Conservation (phyloP, 345 rosid species). For the Corymbia maculata region DNA sequence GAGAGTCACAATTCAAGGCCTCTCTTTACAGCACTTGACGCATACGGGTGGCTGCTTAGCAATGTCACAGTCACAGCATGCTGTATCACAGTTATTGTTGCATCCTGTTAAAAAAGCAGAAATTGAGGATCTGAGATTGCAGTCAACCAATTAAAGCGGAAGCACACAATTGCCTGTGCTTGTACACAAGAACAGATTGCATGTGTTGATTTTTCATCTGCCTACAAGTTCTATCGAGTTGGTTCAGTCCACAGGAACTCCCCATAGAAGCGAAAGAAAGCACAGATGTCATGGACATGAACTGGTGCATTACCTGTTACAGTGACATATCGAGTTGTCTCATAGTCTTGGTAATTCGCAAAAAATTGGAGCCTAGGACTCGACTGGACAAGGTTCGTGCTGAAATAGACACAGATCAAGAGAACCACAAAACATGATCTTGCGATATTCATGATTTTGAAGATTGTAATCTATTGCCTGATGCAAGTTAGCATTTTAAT, state of each 20-base stretch:
- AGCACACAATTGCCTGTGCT: too few relatives aligned
- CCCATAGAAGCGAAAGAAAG: background rate
- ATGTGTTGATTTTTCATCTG: too few relatives aligned
- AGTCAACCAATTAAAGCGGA: background rate
- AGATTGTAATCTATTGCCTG: background rate
- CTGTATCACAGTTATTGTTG: slow-evolving; percentile 64
- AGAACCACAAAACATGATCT: slow-evolving; percentile 10
- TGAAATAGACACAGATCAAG: background rate
- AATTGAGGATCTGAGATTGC: background rate
- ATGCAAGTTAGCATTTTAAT: background rate
- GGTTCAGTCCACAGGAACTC: background rate
- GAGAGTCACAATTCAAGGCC: slow-evolving; percentile 3
- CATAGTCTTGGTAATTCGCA: background rate
- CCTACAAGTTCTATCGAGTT: background rate
- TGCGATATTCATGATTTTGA: slow-evolving; percentile 8
- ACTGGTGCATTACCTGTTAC: slow-evolving; percentile 30
- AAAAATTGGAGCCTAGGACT: slow-evolving; percentile 8
- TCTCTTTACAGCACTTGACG: slow-evolving; percentile 49
- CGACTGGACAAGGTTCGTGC: slow-evolving; percentile 12
- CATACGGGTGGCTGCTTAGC: slow-evolving; percentile 60
- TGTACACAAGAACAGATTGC: too few relatives aligned
- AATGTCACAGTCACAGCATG: slow-evolving; percentile 70
- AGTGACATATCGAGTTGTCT: slow-evolving; percentile 21
- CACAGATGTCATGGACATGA: background rate
- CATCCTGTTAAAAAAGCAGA: slow-evolving; percentile 40